These are phyloP conservation scores for Lachancea nothofagi DNA, from an alignment of 805 yeast species.

Conservation along the genomic window DNA sequence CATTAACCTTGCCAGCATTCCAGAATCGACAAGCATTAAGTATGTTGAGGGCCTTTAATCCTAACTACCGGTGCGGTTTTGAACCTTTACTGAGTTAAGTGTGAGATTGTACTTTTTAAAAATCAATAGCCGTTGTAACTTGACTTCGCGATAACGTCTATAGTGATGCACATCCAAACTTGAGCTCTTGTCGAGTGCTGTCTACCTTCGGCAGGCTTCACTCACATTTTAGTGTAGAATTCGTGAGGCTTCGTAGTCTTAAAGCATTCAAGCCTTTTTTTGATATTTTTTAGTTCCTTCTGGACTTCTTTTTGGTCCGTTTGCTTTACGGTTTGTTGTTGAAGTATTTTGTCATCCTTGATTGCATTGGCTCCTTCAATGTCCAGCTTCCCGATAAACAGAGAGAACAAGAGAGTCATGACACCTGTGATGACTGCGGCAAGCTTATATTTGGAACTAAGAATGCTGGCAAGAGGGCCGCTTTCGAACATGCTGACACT, in stretches of 20 bases:
- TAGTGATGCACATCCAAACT: background rate
- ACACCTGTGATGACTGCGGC: conserved; percentile 29
- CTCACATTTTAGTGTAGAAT: too few relatives aligned
- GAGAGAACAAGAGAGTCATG: conserved; percentile 29
- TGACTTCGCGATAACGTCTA: too few relatives aligned
- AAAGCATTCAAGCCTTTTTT: background rate
- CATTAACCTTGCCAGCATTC: background rate
- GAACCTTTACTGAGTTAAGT: too few relatives aligned
- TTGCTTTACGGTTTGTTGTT: conserved; percentile 25
- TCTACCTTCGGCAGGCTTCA: too few relatives aligned
- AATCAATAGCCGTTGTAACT: too few relatives aligned
- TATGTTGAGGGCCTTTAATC: background rate
- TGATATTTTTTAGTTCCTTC: background rate
- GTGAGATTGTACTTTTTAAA: too few relatives aligned
- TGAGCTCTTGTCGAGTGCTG: too few relatives aligned
- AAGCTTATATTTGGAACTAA: conserved; percentile 36
- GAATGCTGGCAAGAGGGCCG: conserved; percentile 36
- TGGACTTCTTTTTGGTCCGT: conserved; percentile 5
- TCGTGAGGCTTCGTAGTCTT: too few relatives aligned
- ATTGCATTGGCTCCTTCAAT: conserved; percentile 37
- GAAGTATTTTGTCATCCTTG: conserved; percentile 26
- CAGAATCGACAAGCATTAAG: background rate
- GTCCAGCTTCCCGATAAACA: conserved; percentile 36
- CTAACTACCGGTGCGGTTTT: background rate
- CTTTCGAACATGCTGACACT: conserved; percentile 30